Base-by-base conservation (phyloP, 2,329 filamentous ascomycete genomes). In the Claviceps fusiformis region DNA sequence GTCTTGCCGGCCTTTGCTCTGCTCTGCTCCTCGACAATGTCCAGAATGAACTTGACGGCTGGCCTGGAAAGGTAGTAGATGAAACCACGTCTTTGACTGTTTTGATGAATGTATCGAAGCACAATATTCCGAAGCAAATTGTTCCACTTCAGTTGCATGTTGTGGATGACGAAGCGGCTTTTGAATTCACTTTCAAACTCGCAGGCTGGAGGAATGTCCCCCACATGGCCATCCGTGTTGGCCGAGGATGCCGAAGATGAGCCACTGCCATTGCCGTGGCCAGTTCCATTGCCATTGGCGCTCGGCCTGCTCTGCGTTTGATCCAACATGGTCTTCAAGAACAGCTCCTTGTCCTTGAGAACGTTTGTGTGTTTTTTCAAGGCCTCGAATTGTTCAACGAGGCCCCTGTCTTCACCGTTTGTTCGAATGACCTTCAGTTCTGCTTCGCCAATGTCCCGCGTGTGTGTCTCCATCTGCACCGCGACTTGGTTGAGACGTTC, bases 91-190 rank as follows among this genome's bases (percentile, higher is more conserved):
- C 93, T 82, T 70, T 98, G 95, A 67, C 91, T 90, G 64, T 95
- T 93, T 73, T 98, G 93, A 66, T 98, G 93, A 59, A 93, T 95
- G 68, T 98, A 98, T 29, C 93, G 88, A 45, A 98, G 79, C 52
- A 98, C 93, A 63, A 96, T 96, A 65, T 98, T 97, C 57, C 93
- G 83, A 43, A 98, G 73, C 11, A 91, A 82, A 63, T 98, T 98
- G 73, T 95, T 97, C 93, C 93, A 98, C 70, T 98, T 98, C 56
- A 98, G 75, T 65, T 98, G 93, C 67, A 95, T 81, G 63, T 98
- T 98, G 74, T 98, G 93, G 53, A 98, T 87, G 62, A 97, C 92
- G 73, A 98, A 98, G 2, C 93, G 87, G 65, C 98, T 98, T 67
- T 95, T 93, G 75, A 96, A 98, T 66, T 97, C 91, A 68, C 87